A percentile compares a stretch with the other conserved stretches of the same genome.
phyloP scores from a whole-genome alignment of 2,329 filamentous ascomycete species.

The Seiridium cupressi region DNA sequence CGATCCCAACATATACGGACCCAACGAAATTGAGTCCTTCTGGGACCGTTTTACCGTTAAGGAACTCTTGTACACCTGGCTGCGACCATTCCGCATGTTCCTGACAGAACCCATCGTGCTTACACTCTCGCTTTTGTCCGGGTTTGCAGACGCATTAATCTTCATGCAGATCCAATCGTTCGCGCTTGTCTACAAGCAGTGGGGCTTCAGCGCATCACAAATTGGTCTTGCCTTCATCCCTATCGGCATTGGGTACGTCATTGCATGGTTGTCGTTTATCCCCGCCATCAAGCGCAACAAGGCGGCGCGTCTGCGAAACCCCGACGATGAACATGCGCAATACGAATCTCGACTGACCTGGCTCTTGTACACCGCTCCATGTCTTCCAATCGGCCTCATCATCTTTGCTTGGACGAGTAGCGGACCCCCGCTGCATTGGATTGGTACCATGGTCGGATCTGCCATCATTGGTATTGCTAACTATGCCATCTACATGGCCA shows the following conservation, averaged over 20 bases:
- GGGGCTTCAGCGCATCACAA: constrained; percentile 48
- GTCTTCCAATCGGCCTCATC: constrained; percentile 61
- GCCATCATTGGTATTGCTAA: constrained; percentile 64
- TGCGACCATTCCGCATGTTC: constrained; percentile 63
- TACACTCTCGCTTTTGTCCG: constrained; percentile 57
- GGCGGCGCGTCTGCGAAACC: constrained; percentile 40
- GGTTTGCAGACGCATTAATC: constrained; percentile 64
- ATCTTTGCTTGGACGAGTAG: constrained; percentile 62
- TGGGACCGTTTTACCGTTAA: constrained; percentile 34
- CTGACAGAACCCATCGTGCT: constrained; percentile 64
- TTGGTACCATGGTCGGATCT: constrained; percentile 60
- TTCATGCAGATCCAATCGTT: constrained; percentile 68
- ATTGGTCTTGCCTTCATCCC: constrained; percentile 43
- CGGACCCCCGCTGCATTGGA: constrained; percentile 56
- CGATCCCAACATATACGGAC: constrained; percentile 65
- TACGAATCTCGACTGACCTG: constrained; percentile 58
- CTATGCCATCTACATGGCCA: constrained; percentile 63
- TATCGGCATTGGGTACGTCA: constrained; percentile 49
- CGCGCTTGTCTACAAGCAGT: constrained; percentile 58
- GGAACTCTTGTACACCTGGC: constrained; percentile 50
- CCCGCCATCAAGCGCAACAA: constrained; percentile 45
- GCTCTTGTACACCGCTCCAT: constrained; percentile 57
- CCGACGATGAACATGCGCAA: constrained; percentile 56
- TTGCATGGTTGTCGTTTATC: constrained; percentile 58
- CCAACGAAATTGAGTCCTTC: constrained; percentile 61